Percentiles rank a stretch among this genome's conserved stretches.
Conservation (phyloP, 1,139 yeast genomes). For the Pichia sp. region DNA sequence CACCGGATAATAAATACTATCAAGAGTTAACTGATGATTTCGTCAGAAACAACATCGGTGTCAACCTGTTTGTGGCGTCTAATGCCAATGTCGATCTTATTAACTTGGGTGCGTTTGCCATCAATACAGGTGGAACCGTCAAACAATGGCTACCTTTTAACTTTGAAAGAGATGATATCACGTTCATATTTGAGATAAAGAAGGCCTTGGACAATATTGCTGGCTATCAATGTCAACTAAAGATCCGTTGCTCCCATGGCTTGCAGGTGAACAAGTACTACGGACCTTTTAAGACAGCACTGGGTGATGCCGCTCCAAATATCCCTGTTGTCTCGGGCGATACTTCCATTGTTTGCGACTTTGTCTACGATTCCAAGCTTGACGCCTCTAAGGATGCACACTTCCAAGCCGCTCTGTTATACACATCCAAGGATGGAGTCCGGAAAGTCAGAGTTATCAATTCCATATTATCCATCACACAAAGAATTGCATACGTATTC, state of each 20-base stretch:
- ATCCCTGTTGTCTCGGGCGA: conserved; percentile 61
- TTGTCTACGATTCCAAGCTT: conserved; percentile 72
- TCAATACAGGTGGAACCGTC: conserved; percentile 67
- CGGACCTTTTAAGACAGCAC: conserved; percentile 39
- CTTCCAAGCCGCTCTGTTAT: conserved; percentile 85
- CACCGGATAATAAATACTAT: conserved; percentile 60
- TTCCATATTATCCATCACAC: conserved; percentile 73
- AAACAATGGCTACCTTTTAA: conserved; percentile 63
- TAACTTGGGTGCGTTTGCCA: conserved; percentile 60
- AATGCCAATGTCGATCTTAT: conserved; percentile 61
- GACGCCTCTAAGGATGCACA: conserved; percentile 72
- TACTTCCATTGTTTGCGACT: conserved; percentile 63
- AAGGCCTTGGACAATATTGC: conserved; percentile 37
- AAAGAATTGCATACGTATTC: conserved; percentile 65
- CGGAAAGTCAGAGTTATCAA: conserved; percentile 84
- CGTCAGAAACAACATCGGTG: conserved; percentile 55
- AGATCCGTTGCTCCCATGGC: conserved; percentile 85
- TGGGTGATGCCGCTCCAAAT: conserved; percentile 48
- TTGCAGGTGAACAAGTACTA: conserved; percentile 76
- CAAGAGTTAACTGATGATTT: conserved; percentile 52
- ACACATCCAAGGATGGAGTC: conserved; percentile 69
- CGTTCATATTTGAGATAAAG: conserved; percentile 54
- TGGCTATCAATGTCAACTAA: conserved; percentile 80
- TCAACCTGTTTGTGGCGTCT: conserved; percentile 71
- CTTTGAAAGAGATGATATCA: conserved; percentile 62